Base-by-base conservation (phyloP, 2,329 filamentous ascomycete genomes). In the Thelonectria olida region DNA sequence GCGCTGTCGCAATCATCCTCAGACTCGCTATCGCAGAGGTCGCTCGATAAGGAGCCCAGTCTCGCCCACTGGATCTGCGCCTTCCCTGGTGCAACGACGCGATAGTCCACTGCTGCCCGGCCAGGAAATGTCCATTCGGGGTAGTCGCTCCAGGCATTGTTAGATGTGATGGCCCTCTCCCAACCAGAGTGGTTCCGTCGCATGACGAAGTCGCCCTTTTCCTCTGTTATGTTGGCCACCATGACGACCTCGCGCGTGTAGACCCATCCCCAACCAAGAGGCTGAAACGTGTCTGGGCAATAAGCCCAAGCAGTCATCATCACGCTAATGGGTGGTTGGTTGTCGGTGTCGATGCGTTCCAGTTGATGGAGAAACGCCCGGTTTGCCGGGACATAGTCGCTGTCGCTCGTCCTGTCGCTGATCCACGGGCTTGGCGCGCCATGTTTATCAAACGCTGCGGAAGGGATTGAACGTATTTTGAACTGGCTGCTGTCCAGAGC, bases 191-290 rank as follows among this genome's bases (percentile, higher is more conserved):
- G n/a, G n/a, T 48, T 48, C 9, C 15, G 2, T 5, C 13, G 9
- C 44, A 31, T 51, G 9, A 15, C n/a, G 31, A 23, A 23, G 4
- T 27, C 19, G n/a, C n/a, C n/a, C 19, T 57, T n/a, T n/a, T 42
- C 22, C 12, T 56, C 44, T 2, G 45, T 36, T 44, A 34, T 42
- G 17, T 57, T 50, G 7, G 54, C 45, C 15, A 57, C 45, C 17
- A 57, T 23, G 27, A 50, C 45, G 19, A 31, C 9, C 25, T 57
- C 54, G n/a, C 54, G 54, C 8, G 4, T 34, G 42, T n/a, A n/a
- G n/a, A n/a, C n/a, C n/a, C n/a, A n/a, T n/a, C n/a, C n/a, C n/a
- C n/a, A n/a, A n/a, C n/a, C n/a, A n/a, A 31, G 36, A 13, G 15
- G 36, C n/a, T 17, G 36, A 44, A 17, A 50, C 15, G 20, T 34